phyloP scores from a whole-genome alignment of 176 grass and related monocot species.

The Canna indica region DNA sequence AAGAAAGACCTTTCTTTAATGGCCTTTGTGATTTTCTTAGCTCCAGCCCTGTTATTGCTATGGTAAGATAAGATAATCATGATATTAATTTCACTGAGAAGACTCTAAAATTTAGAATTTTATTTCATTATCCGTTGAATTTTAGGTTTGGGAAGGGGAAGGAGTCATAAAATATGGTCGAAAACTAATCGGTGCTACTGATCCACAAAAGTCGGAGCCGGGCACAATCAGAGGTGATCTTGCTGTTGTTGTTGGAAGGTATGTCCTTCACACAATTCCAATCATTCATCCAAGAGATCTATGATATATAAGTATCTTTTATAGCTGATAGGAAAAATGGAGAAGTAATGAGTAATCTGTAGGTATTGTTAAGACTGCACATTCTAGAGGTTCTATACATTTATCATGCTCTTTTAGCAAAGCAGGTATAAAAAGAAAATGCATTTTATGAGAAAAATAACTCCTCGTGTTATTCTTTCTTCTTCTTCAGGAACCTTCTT shows the following conservation, averaged over 20 bases:
- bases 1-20: constrained; percentile 83
- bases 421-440: too few relatives aligned
- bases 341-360: not conserved
- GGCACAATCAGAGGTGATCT: constrained; percentile 95
- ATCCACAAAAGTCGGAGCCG: constrained; percentile 89
- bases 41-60: constrained; percentile 81
- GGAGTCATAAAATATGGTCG: constrained; percentile 89
- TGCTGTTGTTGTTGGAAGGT: constrained; percentile 83
- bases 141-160: constrained; percentile 97
- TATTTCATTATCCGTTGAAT: not conserved
- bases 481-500: too few relatives aligned
- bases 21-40: constrained; percentile 85
- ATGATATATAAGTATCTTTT: not conserved
- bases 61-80: constrained; percentile 35
- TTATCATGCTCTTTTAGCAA: too few relatives aligned
- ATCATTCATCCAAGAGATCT: not conserved
- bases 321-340: not conserved
- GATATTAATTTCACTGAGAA: not conserved
- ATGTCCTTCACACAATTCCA: not conserved
- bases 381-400: not conserved
- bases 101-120: not conserved
- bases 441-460: too few relatives aligned
- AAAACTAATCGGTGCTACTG: constrained; percentile 84
- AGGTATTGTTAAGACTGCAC: not conserved
- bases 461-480: too few relatives aligned